A percentile compares a stretch with the other conserved stretches of the same genome.
Evolutionary conservation across 2,329 filamentous ascomycete species (phyloP).

Genomic region (Colletotrichum sojae): DNA sequence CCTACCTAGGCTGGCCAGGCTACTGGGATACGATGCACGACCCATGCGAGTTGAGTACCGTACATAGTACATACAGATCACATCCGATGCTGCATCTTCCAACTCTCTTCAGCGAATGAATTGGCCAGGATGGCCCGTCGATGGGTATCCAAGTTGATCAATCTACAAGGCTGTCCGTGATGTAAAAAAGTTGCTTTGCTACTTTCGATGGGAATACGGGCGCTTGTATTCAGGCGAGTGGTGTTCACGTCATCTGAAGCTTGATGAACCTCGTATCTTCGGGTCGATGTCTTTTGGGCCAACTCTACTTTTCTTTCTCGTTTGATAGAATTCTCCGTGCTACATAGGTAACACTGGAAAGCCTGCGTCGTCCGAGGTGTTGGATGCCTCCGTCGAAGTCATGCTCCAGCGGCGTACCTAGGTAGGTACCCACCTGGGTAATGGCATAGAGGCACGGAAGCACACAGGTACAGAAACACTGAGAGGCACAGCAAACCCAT

Average conservation of each 20-base stretch:
- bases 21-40: too few species aligned
- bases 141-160: not conserved
- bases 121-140: too few species aligned
- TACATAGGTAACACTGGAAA: not conserved
- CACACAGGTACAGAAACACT: not conserved
- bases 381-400: not conserved
- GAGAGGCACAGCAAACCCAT: too few species aligned
- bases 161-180: slow-evolving; percentile 1
- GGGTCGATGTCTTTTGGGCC: not conserved
- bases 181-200: not conserved
- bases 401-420: too few species aligned
- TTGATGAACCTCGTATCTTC: slow-evolving; percentile 21
- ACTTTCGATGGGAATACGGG: not conserved
- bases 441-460: not conserved
- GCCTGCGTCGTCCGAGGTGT: slow-evolving; percentile 4
- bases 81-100: too few species aligned
- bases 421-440: too few species aligned
- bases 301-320: not conserved
- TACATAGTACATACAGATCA: too few species aligned
- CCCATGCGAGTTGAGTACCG: too few species aligned
- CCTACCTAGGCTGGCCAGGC: not conserved
- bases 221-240: slow-evolving; percentile 11
- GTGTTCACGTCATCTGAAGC: slow-evolving; percentile 5
- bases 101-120: too few species aligned
- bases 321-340: not conserved